Conservation (phyloP, 139 green algal genomes). For the Trebouxia sp. region DNA sequence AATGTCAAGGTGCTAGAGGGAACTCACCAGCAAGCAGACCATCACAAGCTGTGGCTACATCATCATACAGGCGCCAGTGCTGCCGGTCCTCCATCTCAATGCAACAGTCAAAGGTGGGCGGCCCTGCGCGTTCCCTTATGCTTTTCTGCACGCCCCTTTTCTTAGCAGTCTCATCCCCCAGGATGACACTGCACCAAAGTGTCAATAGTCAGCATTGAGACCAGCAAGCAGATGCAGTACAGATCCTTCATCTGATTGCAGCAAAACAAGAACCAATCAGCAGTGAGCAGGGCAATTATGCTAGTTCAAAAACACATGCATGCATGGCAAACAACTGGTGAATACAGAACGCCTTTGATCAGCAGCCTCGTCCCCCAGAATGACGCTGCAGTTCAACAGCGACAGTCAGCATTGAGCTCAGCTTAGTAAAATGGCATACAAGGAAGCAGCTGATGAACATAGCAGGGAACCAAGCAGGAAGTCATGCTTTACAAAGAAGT, state of each 20-base stretch:
- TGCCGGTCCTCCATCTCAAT: constrained; percentile 48
- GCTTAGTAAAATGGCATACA: no score
- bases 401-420: no score
- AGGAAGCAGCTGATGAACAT: no score
- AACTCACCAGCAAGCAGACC: constrained; percentile 42
- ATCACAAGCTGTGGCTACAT: constrained; percentile 51
- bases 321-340: no score
- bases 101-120: constrained; percentile 48
- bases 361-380: constrained; percentile 71
- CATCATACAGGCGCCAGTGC: constrained; percentile 66
- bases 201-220: background rate
- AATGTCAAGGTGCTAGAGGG: background rate
- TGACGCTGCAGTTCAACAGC: constrained; percentile 47
- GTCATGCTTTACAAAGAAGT: no score
- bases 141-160: constrained; percentile 43
- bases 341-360: no score
- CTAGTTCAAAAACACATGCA: no score
- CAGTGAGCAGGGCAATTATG: no score
- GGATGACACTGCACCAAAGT: constrained; percentile 52
- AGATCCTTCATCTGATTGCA: no score
- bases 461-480: no score
- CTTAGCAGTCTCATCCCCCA: constrained; percentile 69
- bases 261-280: no score
- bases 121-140: constrained; percentile 39
- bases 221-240: no score